Conservation (phyloP, 2,329 filamentous ascomycete species). For the Cladophialophora exuberans region DNA sequence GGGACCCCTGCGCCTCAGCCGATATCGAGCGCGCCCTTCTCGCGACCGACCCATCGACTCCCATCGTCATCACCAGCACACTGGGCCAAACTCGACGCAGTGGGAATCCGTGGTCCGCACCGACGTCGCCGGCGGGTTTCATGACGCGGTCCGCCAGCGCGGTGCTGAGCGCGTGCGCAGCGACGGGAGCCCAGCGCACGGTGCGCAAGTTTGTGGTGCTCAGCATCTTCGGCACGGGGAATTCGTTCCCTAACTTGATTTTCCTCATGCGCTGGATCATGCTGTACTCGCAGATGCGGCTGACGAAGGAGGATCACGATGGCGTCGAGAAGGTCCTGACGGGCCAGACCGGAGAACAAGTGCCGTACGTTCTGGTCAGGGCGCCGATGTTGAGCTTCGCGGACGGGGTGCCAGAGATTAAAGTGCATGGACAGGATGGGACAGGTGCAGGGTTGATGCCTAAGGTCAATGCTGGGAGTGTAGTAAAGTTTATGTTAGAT, state of each 20-base stretch:
- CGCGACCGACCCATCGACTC: background rate
- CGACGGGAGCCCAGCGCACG: constrained; percentile 43
- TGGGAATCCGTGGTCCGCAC: constrained; percentile 54
- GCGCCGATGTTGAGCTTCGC: constrained; percentile 50
- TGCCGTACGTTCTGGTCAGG: constrained; percentile 51
- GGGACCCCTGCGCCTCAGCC: constrained; percentile 31
- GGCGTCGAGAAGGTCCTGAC: constrained; percentile 49
- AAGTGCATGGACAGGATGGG: constrained; percentile 48
- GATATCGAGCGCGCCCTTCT: constrained; percentile 30
- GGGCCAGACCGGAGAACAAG: constrained; percentile 29
- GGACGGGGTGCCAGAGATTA: constrained; percentile 40
- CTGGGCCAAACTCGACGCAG: constrained; percentile 52
- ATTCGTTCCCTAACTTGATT: constrained; percentile 49
- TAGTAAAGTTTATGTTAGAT: constrained; percentile 53
- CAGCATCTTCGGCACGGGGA: constrained; percentile 55
- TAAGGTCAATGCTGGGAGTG: constrained; percentile 42
- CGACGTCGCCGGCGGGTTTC: constrained; percentile 49
- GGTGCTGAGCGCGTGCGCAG: constrained; percentile 8
- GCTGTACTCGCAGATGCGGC: constrained; percentile 50
- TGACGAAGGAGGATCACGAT: constrained; percentile 54
- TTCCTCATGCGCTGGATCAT: constrained; percentile 51
- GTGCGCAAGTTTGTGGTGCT: constrained; percentile 53
- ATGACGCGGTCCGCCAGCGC: constrained; percentile 44
- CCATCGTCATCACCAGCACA: constrained; percentile 52
- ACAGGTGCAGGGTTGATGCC: constrained; percentile 48